A percentile compares a stretch with the other conserved stretches of the same genome.
These are phyloP conservation scores for Rhizopogon vesiculosus DNA, from an alignment of 768 basidiomycete species.

Conservation along the genomic window DNA sequence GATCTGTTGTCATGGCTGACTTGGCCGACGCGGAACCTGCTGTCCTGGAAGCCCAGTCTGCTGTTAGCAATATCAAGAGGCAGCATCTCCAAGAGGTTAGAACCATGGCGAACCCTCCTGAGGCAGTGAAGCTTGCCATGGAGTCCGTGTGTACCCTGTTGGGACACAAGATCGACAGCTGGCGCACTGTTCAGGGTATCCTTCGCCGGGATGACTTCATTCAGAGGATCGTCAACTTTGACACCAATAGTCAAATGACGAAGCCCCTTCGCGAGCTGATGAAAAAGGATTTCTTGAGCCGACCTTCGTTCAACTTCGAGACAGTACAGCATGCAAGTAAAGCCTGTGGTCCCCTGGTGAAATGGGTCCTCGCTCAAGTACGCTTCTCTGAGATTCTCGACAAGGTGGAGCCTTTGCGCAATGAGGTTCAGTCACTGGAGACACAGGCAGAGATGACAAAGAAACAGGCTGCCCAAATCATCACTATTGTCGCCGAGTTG, in stretches of 20 bases:
- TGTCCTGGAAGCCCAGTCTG: slow-evolving; percentile 88
- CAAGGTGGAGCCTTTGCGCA: slow-evolving; percentile 91
- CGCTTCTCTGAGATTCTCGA: slow-evolving; percentile 96
- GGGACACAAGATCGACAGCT: slow-evolving; percentile 95
- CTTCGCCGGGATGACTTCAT: slow-evolving; percentile 98
- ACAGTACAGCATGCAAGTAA: slow-evolving; percentile 91
- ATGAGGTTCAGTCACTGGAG: slow-evolving; percentile 93
- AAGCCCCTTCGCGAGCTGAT: slow-evolving; percentile 83
- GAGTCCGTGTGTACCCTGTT: slow-evolving; percentile 96
- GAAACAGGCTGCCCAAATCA: slow-evolving; percentile 85
- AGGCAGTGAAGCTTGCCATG: slow-evolving; percentile 97
- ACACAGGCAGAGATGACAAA: slow-evolving; percentile 92
- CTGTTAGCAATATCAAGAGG: slow-evolving; percentile 95
- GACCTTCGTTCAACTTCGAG: slow-evolving; percentile 92
- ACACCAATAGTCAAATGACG: slow-evolving; percentile 88
- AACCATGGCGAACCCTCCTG: slow-evolving; percentile 97
- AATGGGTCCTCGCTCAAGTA: slow-evolving; percentile 97
- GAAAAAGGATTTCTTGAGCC: slow-evolving; percentile 89
- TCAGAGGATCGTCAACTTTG: slow-evolving; percentile 90
- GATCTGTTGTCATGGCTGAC: slow-evolving; percentile 87
- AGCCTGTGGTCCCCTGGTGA: slow-evolving; percentile 96
- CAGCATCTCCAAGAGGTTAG: slow-evolving; percentile 96
- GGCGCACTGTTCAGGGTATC: slow-evolving; percentile 93
- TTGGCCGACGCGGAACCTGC: slow-evolving; percentile 98
- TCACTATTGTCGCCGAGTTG: slow-evolving; percentile 88